These are phyloP conservation scores for Claviceps sp. DNA, from an alignment of 2,329 filamentous ascomycete genomes.

Conservation along the genomic window DNA sequence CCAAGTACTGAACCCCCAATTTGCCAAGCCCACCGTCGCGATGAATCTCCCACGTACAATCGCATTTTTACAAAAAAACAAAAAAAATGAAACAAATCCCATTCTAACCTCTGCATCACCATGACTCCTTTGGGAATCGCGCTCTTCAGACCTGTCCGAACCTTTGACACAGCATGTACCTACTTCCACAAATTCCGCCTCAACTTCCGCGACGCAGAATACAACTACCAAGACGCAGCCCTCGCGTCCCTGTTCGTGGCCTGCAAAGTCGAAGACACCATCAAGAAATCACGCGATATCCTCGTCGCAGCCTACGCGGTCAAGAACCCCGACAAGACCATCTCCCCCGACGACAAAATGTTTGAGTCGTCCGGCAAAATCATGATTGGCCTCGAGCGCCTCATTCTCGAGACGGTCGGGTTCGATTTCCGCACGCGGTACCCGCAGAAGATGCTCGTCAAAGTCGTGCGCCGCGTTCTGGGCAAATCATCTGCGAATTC, in stretches of 20 bases:
- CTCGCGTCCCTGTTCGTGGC: slow-evolving; percentile 81
- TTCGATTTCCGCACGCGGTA: slow-evolving; percentile 90
- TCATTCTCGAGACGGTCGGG: slow-evolving; percentile 82
- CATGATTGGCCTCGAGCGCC: slow-evolving; percentile 78
- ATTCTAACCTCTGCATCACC: not conserved
- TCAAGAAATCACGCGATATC: slow-evolving; percentile 93
- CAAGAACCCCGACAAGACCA: slow-evolving; percentile 54
- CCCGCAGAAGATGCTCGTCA: slow-evolving; percentile 73
- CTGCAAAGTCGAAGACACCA: slow-evolving; percentile 94
- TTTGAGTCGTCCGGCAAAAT: slow-evolving; percentile 70
- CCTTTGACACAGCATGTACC: slow-evolving; percentile 79
- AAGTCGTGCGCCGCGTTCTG: slow-evolving; percentile 52
- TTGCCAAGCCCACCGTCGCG: not conserved
- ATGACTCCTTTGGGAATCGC: not conserved
- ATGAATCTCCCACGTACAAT: not conserved
- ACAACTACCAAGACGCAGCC: slow-evolving; percentile 75
- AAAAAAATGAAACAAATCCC: no score
- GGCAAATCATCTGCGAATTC: slow-evolving; percentile 11
- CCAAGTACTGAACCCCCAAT: not conserved
- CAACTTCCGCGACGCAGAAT: slow-evolving; percentile 71
- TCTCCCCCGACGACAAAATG: slow-evolving; percentile 69
- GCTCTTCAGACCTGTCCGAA: slow-evolving; percentile 59
- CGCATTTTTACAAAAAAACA: not conserved
- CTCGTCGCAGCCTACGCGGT: slow-evolving; percentile 82
- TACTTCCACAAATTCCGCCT: slow-evolving; percentile 93